Evolutionary conservation across 164 flowering plant genomes (phyloP).

Genomic region (Stephania yunnanensis): DNA sequence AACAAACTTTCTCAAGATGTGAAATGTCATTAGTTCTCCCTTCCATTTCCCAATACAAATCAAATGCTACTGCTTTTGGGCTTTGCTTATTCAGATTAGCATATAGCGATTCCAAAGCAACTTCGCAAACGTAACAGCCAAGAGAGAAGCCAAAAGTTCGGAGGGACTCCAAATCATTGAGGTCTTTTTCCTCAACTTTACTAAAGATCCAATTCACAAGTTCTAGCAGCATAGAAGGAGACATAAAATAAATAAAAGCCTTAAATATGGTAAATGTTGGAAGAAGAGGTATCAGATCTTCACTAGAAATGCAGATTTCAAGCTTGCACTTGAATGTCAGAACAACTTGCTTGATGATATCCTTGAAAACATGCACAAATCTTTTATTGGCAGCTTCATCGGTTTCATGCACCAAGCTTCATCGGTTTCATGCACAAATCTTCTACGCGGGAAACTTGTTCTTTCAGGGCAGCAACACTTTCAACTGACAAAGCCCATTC

Average conservation of each 20-base stretch:
- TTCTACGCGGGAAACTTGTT: constrained; percentile 2
- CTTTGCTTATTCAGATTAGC: constrained; percentile 26
- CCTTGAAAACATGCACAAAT: constrained; percentile 33
- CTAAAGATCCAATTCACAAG: constrained; percentile 53
- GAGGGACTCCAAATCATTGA: constrained; percentile 13
- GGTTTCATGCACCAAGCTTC: constrained; percentile 7
- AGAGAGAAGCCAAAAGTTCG: constrained; percentile 32
- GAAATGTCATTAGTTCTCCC: constrained; percentile 19
- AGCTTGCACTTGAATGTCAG: constrained; percentile 38
- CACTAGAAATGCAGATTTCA: constrained; percentile 26
- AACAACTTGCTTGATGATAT: constrained; percentile 31
- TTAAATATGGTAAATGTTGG: constrained; percentile 39
- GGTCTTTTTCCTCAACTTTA: constrained; percentile 27
- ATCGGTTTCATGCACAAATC: no score
- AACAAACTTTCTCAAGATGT: constrained; percentile 47
- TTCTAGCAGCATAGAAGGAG: constrained; percentile 68
- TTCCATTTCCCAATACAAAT: constrained; percentile 34
- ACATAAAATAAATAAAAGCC: constrained; percentile 39
- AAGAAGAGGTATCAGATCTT: constrained; percentile 34
- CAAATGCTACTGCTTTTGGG: constrained; percentile 13
- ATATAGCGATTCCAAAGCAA: constrained; percentile 48
- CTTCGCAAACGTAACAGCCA: constrained; percentile 46
- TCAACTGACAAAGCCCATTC: constrained; percentile 23
- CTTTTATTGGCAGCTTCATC: constrained; percentile 14
- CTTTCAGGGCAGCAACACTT: constrained; percentile 3